Percentiles rank a stretch among this genome's conserved stretches.
Evolutionary conservation across 208 protist species (phyloP).

Genomic region (Leishmania arabica): DNA sequence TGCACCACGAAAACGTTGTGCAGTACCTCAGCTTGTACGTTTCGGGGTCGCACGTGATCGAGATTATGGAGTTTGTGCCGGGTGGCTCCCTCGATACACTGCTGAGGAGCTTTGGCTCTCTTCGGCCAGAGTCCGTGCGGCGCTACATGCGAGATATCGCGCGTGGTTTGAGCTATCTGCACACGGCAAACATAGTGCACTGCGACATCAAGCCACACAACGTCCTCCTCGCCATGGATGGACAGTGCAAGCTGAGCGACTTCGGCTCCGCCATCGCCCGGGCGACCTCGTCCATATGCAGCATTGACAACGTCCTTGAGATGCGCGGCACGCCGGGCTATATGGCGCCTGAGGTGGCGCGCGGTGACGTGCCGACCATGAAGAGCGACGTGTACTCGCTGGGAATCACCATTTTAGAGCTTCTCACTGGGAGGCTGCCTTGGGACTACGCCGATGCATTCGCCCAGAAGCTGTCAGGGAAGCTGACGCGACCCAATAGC

Average conservation of each 20-base stretch:
- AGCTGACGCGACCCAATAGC: background rate
- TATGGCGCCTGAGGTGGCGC: constrained; percentile 77
- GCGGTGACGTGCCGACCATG: constrained; percentile 48
- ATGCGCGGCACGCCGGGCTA: constrained; percentile 81
- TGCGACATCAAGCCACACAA: constrained; percentile 89
- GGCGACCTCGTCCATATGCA: constrained; percentile 37
- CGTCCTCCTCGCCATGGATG: constrained; percentile 81
- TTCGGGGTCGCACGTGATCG: constrained; percentile 56
- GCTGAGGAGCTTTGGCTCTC: constrained; percentile 58
- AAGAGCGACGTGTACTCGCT: constrained; percentile 76
- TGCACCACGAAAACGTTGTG: constrained; percentile 86
- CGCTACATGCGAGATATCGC: constrained; percentile 73
- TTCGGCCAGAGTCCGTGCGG: constrained; percentile 41
- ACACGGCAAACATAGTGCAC: constrained; percentile 75
- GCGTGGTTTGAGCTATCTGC: constrained; percentile 74
- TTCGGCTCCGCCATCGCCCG: constrained; percentile 74
- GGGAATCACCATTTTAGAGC: constrained; percentile 56
- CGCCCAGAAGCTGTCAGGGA: background rate
- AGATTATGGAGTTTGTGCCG: constrained; percentile 85
- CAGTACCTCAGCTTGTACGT: constrained; percentile 73
- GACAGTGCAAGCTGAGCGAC: constrained; percentile 81
- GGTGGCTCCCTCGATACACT: constrained; percentile 77
- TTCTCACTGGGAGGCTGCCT: constrained; percentile 65
- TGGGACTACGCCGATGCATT: constrained; percentile 38
- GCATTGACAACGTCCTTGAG: constrained; percentile 59